Evolutionary conservation across 2,329 filamentous ascomycete genomes (phyloP).

Genomic region (Pseudocercospora fuligena): DNA sequence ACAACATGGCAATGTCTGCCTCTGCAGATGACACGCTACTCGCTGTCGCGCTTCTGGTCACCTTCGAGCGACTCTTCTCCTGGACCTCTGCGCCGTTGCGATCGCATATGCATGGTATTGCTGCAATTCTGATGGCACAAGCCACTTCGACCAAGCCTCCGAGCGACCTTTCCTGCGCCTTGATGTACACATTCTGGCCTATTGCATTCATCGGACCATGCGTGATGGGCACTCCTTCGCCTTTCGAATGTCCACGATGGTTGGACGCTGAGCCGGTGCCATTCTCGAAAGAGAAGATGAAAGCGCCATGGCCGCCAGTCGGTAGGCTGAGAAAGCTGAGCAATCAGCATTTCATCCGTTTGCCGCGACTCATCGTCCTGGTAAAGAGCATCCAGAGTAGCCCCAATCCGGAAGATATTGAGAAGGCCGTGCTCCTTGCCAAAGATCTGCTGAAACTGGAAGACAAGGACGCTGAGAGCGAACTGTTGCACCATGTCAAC

Average conservation of each 20-base stretch:
- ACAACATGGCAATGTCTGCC: conserved; percentile 18
- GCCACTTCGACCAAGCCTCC: conserved; percentile 14
- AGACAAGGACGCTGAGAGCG: conserved; percentile 23
- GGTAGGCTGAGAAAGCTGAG: conserved; percentile 20
- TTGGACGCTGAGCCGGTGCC: conserved; percentile 22
- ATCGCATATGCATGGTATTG: conserved; percentile 27
- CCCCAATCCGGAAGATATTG: conserved; percentile 13
- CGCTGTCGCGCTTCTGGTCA: conserved; percentile 23
- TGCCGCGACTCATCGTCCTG: conserved; percentile 21
- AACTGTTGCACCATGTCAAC: conserved; percentile 24
- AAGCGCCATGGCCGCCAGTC: conserved; percentile 13
- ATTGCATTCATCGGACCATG: conserved; percentile 28
- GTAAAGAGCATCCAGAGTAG: conserved; percentile 19
- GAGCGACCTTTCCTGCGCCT: conserved; percentile 20
- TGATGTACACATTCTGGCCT: conserved; percentile 26
- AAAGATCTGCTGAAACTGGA: conserved; percentile 20
- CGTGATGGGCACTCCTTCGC: conserved; percentile 24
- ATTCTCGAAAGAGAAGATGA: conserved; percentile 20
- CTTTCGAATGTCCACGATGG: conserved; percentile 22
- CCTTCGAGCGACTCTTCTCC: conserved; percentile 26
- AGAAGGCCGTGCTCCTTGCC: conserved; percentile 15
- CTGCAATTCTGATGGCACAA: conserved; percentile 24
- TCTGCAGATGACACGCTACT: conserved; percentile 23
- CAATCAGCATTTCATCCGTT: conserved; percentile 27
- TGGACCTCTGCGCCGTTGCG: conserved; percentile 26